Base-by-base conservation (phyloP, 2,329 filamentous ascomycete genomes). In the Neonectria punicea region DNA sequence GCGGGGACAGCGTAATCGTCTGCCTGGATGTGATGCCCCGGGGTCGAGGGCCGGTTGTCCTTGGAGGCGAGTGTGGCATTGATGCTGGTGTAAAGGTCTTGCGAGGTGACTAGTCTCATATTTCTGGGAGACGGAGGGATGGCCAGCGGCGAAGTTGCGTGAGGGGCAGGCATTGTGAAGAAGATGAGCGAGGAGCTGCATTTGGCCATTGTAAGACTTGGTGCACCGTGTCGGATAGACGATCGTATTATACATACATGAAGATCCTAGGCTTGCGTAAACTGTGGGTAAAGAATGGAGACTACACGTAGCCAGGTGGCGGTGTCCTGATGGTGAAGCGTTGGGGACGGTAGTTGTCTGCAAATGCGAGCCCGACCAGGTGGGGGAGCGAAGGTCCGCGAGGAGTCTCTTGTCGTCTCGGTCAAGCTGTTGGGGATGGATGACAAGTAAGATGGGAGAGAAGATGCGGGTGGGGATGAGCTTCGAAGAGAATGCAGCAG, bases 1-100 rank as follows among this genome's bases (percentile, higher is more conserved):
- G 88, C 87, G n/a, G 89, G 89, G 20, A 90, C 87, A 34, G 84
- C 82, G 79, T 89, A 90, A 77, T 90, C 88, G 63, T 86, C 80
- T 72, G 88, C 85, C 67, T 81, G 82, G 71, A 87, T 86, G 68
- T 81, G 79, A 69, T 83, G 85, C 66, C 83, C 79, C 0, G 86
- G 85, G 3, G 83, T 82, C 65, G 80, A 75, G 18, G 81, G 78
- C n/a, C 79, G 77, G 70, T 75, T 77, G 65, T 79, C 76, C 70
- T 82, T 81, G 63, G 81, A 80, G 47, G 80, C 74, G 49, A 88
- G 80, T 43, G 83, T 85, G 39, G 83, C 84, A 73, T 81, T 86
- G 71, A 88, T 79, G 75, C 82, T 86, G 68, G 82, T 81, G 72
- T 85, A 85, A 39, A 88, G 79, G 63, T 88, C 86, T 62, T 86